Base-by-base conservation (phyloP, 2,329 filamentous ascomycete species). In the Trichoderma asperellum region DNA sequence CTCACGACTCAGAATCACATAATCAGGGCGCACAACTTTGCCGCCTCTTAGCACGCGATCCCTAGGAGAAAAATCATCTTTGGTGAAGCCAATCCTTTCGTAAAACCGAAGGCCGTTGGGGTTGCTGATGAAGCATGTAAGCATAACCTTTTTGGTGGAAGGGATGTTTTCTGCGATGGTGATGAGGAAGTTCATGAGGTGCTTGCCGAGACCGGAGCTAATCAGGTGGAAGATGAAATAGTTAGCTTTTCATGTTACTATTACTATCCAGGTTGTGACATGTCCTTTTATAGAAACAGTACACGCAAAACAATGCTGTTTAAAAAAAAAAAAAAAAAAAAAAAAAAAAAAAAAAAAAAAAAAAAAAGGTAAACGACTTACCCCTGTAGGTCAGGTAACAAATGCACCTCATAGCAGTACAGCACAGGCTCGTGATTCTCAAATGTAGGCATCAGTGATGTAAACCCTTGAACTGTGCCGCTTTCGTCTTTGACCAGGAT, bases 321-420 rank as follows among this genome's bases (percentile, higher is more conserved):
- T n/a, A 21, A 60, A 61, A 27, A 40, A 4, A 18, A 2, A 24
- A 24, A 24, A 24, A 24, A 24, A 21, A 59, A 61, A 27, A 40
- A 4, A 11, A 21, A 60, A 61, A 27, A 40, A 4, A 18, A 2
- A 24, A 24, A 24, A 24, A 24, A 24, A 21, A 59, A 61, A 27
- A 40, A 4, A 11, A 47, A 34, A 16, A 16, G 24, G 6, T 1
- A 61, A 43, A 21, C 56, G 12, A 79, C 80, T 71, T 77, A 87
- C 81, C 89, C 84, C 73, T 87, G 86, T 5, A 91, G 76, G 1
- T 82, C 79, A 1, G 83, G 79, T 47, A 82, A 79, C 3, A 94
- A 84, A 75, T 95, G 92, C 43, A 95, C 88, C 79, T 95, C 92
- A 77, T 94, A 95, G 77, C 92, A 90, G 78, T 94, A 95, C 24